phyloP scores from a whole-genome alignment of 2,329 filamentous ascomycete species.

The Trichoderma citrinoviride region DNA sequence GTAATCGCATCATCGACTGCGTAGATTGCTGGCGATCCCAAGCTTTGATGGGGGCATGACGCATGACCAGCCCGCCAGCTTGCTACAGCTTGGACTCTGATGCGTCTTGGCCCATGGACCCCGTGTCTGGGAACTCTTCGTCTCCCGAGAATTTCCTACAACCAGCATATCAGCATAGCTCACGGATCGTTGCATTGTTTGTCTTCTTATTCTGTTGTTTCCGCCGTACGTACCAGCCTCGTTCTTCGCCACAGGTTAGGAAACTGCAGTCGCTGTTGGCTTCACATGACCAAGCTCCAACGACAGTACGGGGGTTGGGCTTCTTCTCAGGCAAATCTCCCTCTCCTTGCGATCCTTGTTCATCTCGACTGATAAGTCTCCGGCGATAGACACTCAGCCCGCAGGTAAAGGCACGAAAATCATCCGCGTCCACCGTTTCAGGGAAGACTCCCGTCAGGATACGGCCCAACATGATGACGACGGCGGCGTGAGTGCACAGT shows the following conservation, averaged over 20 bases:
- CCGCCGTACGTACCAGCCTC: conserved; percentile 70
- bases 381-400: conserved; percentile 65
- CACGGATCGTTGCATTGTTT: not conserved
- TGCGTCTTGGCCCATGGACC: conserved; percentile 34
- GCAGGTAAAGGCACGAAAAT: conserved; percentile 84
- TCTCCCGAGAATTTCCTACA: conserved; percentile 57
- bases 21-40: not conserved
- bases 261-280: conserved; percentile 84
- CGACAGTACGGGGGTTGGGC: conserved; percentile 23
- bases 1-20: not conserved
- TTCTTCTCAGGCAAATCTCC: not conserved
- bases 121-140: conserved; percentile 51
- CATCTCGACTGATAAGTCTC: conserved; percentile 23
- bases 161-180: conserved; percentile 29
- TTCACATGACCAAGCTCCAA: conserved; percentile 77
- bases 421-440: conserved; percentile 65
- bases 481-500: conserved; percentile 86
- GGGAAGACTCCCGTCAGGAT: conserved; percentile 78
- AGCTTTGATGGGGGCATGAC: not conserved
- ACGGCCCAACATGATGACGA: conserved; percentile 81
- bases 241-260: conserved; percentile 73
- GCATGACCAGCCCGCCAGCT: not conserved
- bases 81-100: conserved; percentile 35
- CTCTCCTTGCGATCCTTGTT: not conserved
- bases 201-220: not conserved